A percentile compares a stretch with the other conserved stretches of the same genome.
Evolutionary conservation across 2,329 filamentous ascomycete species (phyloP).

Genomic region (Nectriaceae sp.): DNA sequence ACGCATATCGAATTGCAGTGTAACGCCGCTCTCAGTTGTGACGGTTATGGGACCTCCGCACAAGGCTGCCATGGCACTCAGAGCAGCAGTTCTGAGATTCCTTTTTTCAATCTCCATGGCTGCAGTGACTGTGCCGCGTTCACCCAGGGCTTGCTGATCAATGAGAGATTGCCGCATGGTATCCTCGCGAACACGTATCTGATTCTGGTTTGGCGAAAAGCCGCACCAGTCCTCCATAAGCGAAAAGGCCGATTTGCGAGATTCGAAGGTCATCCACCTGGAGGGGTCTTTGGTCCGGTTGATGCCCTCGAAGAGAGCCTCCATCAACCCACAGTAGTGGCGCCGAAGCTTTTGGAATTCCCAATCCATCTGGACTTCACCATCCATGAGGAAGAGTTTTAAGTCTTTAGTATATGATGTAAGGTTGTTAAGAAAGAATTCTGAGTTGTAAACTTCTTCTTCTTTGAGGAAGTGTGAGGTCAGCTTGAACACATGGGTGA

Average conservation of each 20-base stretch:
- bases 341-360: constrained; percentile 89
- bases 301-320: constrained; percentile 89
- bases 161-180: constrained; percentile 84
- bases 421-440: constrained; percentile 88
- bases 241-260: constrained; percentile 90
- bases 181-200: constrained; percentile 81
- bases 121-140: constrained; percentile 77
- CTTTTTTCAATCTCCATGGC: constrained; percentile 97
- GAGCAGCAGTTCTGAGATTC: constrained; percentile 83
- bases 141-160: constrained; percentile 74
- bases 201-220: constrained; percentile 86
- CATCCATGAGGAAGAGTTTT: constrained; percentile 91
- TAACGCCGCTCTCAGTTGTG: constrained; percentile 83
- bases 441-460: constrained; percentile 77
- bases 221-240: constrained; percentile 99
- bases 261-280: constrained; percentile 97
- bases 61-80: constrained; percentile 93
- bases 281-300: constrained; percentile 82
- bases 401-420: constrained; percentile 89
- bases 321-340: constrained; percentile 92
- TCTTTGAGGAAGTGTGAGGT: constrained; percentile 87
- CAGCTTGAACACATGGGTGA: constrained; percentile 93
- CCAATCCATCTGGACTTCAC: constrained; percentile 92
- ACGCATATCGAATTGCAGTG: constrained; percentile 86
- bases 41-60: constrained; percentile 86